Conservation (phyloP, 1,284 basidiomycete species). For the Ustanciosporium gigantosporum region DNA sequence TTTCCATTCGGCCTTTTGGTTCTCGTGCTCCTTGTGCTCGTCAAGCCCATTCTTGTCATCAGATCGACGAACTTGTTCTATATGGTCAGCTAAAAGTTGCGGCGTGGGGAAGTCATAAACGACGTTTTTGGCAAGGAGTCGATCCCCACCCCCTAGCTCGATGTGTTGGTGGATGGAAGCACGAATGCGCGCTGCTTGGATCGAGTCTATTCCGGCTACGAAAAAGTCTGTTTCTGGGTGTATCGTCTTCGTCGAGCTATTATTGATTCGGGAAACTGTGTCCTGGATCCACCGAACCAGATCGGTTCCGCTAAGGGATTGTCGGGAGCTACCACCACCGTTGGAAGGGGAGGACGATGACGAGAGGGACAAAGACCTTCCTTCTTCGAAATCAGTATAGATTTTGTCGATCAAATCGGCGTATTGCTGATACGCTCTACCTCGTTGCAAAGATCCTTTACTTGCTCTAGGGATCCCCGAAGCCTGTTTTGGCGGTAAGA, state of each 20-base stretch:
- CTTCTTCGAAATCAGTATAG: conserved; percentile 42
- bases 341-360: conserved; percentile 3
- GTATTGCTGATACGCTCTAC: conserved; percentile 30
- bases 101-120: conserved; percentile 41
- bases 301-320: conserved; percentile 2
- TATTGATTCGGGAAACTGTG: conserved; percentile 19
- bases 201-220: conserved; percentile 43
- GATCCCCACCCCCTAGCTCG: conserved; percentile 3
- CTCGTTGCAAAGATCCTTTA: conserved; percentile 47
- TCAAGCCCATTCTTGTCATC: neutral
- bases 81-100: conserved; percentile 27
- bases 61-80: conserved; percentile 22
- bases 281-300: conserved; percentile 15
- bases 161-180: conserved; percentile 33
- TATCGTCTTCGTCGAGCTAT: neutral
- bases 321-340: neutral
- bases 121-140: conserved; percentile 23
- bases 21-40: conserved; percentile 10
- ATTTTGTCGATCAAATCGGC: conserved; percentile 18
- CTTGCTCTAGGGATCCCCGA: conserved; percentile 34
- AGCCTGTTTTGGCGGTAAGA: conserved; percentile 11
- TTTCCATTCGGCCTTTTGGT: conserved; percentile 8
- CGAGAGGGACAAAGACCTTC: conserved; percentile 13
- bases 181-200: conserved; percentile 38
- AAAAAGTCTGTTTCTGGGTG: conserved; percentile 36